Base-by-base conservation (phyloP, 176 grass and related monocot species). In the Musa beccarii region DNA sequence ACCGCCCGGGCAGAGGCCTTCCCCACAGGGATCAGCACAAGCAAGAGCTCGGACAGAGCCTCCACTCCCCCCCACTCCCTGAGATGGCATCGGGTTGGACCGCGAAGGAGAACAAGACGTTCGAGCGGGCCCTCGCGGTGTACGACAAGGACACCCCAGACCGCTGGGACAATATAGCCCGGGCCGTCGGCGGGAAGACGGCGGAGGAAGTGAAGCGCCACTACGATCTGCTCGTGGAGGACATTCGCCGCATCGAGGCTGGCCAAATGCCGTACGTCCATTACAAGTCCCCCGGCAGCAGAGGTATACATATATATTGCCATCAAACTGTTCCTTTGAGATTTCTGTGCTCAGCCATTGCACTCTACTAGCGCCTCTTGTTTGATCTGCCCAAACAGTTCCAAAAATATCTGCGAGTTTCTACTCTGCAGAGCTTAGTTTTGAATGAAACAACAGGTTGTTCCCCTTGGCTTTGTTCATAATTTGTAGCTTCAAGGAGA, bases 141-240 rank as follows among this genome's bases (percentile, higher is more conserved):
- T 91, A 91, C 22, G 94, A 85, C 52, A 65, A 86, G 72, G 86
- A 84, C 71, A 87, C 88, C 49, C 86, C 94, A 59, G 89, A 97
- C 84, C 88, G 84, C 28, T 97, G 94, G 94, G 83, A 89, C 53
- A 97, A 93, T 80, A 86, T 97, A 65, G 85, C 94, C 21, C 85
- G 78, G 16, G 82, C 78, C 71, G 74, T 97, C 53, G 87, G 90
- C 53, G 87, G 73, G 49, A 97, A 85, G 85, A 89, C 95, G 1
- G 86, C 85, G 3, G 91, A 99, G 70, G 90, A 99, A 72, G 88
- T 89, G 59, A 88, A 88, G 76, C 82, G 81, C 71, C 90, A 91
- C 68, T 94, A 86, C 70, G 79, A 89, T 14, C 77, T 81, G 55
- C 95, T 99, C 9, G 26, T 84, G 1, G 81, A 88, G 2, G 95